Evolutionary conservation across 2,329 filamentous ascomycete genomes (phyloP).

Genomic region (Berkeleyomyces basicola): DNA sequence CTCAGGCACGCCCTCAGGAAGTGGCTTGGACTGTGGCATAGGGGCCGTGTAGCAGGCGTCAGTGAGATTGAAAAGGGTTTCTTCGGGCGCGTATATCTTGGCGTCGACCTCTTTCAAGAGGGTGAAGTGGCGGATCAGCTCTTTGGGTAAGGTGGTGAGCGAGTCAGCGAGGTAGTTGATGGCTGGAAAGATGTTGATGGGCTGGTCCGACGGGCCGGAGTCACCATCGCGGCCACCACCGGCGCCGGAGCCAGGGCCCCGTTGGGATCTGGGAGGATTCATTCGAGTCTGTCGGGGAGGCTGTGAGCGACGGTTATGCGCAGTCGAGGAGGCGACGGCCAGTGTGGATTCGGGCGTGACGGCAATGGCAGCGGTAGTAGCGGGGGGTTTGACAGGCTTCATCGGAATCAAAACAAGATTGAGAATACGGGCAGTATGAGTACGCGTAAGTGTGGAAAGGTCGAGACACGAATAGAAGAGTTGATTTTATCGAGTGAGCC

Average conservation of each 20-base stretch:
- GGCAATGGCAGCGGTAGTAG: conserved; percentile 21
- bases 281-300: conserved; percentile 48
- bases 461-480: background rate
- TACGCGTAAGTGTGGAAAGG: background rate
- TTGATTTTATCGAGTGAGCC: background rate
- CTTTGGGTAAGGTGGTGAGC: conserved; percentile 80
- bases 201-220: conserved; percentile 30
- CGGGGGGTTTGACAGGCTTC: conserved; percentile 37
- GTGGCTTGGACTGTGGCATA: conserved; percentile 8
- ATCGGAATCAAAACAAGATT: conserved; percentile 21
- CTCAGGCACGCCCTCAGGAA: background rate
- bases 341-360: conserved; percentile 13
- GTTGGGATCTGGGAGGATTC: conserved; percentile 36
- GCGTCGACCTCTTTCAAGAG: conserved; percentile 95
- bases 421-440: background rate
- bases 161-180: conserved; percentile 73
- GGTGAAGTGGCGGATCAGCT: conserved; percentile 90
- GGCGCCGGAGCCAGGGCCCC: conserved; percentile 21
- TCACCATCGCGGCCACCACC: conserved; percentile 29
- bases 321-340: background rate
- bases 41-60: conserved; percentile 39
- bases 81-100: conserved; percentile 80
- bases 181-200: conserved; percentile 50
- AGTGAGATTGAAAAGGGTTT: conserved; percentile 62
- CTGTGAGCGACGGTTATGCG: conserved; percentile 41